Evolutionary conservation across 1,284 basidiomycete species (phyloP), one percentile per base, ranked within the genome.

Genomic region (Ganoderma sinense): DNA sequence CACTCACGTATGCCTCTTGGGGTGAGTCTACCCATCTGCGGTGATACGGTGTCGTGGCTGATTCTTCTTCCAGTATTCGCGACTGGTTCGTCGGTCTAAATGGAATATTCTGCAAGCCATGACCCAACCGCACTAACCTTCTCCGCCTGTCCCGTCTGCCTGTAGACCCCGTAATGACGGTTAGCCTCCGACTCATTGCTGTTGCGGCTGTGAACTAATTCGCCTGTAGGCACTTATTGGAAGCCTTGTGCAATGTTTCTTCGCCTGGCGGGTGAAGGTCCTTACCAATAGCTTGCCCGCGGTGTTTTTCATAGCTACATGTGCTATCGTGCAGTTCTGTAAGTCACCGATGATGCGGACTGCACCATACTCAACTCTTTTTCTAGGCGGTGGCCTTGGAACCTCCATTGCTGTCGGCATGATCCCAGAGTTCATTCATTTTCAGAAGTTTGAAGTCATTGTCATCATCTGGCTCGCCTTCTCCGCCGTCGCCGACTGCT

Each of bases 231-330:
- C 81, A 1, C 71, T 84, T 53, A 81, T 83, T 20, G 84, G 83
- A 20, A 75, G 80, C 56, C 74, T 79, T 29, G 83, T 84, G 20
- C 83, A 84, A 65, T 68, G 80, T 43, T 84, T 84, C 75, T 84
- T 85, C 70, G 82, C 83, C 5, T 84, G 83, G 83, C 76, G 84
- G 69, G 82, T 84, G 58, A 79, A 79, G 51, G 75, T 83, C 26
- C 77, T 84, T 62, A 83, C 80, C 20, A 75, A 77, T 53, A 81
- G 73, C 64, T 75, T 74, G 33, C 67, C 77, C 7, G 71, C 79
- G 23, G 75, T 81, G 11, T 55, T 63, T 11, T 71, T 77, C 45
- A 77, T 80, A 59, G 62, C 72, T 6, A 67, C 77, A 53, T 79
- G 79, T 56, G 77, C 79, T 6, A 58, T 81, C 29, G 75, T 73